Conservation (phyloP, 306 rosid genomes). For the Senna tora region DNA sequence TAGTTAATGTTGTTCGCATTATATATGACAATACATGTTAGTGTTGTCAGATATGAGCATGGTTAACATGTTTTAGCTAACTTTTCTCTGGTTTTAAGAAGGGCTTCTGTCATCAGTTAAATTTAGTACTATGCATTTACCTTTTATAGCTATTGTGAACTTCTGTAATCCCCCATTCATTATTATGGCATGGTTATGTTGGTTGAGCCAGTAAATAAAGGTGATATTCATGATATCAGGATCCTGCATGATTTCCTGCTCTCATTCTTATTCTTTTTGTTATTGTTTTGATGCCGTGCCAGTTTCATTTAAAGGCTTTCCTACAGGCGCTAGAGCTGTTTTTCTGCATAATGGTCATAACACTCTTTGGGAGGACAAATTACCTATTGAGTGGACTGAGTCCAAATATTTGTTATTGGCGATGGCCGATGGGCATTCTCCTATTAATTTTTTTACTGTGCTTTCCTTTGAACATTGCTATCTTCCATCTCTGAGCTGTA, state of each 20-base stretch:
- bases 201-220: constrained; percentile 2
- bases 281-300: constrained; percentile 24
- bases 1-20: background rate
- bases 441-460: constrained; percentile 17
- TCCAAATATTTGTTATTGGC: background rate
- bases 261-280: constrained; percentile 10
- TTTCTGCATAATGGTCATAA: background rate
- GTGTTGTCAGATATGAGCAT: background rate
- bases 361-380: background rate
- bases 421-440: background rate
- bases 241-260: constrained; percentile 15
- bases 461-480: background rate
- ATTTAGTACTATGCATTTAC: background rate
- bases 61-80: background rate
- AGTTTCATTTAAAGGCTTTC: background rate
- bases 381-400: constrained; percentile 6
- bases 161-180: background rate
- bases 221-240: constrained; percentile 26
- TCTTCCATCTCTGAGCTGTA: constrained; percentile 20
- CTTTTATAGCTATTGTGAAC: background rate
- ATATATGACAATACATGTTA: background rate
- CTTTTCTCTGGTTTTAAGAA: background rate
- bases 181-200: background rate
- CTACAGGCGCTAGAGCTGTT: background rate
- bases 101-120: background rate